Base-by-base conservation (phyloP, 163 green algal species). In the Scenedesmus sp. region DNA sequence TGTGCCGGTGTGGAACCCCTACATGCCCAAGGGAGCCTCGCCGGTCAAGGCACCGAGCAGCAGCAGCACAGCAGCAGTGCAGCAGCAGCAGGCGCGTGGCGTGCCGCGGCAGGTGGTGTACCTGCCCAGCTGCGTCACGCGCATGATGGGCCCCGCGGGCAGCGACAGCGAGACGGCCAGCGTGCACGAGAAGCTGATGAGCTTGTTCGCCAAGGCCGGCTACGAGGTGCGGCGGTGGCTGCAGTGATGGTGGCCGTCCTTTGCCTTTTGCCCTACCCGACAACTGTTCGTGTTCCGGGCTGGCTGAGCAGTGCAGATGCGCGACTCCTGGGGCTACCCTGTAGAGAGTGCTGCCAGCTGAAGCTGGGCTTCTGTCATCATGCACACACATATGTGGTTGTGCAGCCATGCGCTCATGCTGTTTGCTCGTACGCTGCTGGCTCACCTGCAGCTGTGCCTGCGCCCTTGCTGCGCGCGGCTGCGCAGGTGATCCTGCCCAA, bases 121-220 rank as follows among this genome's bases (percentile, higher is more conserved):
- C 94, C 85, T 98, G 59, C 98, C 98, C 33, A 92, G 95, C 40
- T 99, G 98, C 90, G 98, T 99, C 40, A 99, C 98, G 9, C 95
- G 98, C 92, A 99, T 99, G 96, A 99, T 99, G 98, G 98, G 98
- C 42, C 97, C 97, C 13, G 80, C 95, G 22, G 93, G 87, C 7
- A 86, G 90, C 30, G 97, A 99, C 93, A 92, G 72, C 22, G 93
- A 98, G 91, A 96, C 90, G 51, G 95, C 89, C 12, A 91, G 93
- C 20, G 98, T 99, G 91, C 98, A 98, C 89, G 96, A 99, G 88
- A 98, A 98, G 95, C 94, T 96, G 15, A 93, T 95, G 91, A 93
- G 84, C 87, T 92, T 96, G 16, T 96, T 95, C 59, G 85, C 51
- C 73, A 96, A 96, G 92, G 97, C 93, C 12, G 95, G 96, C 40